Percentiles rank a stretch among this genome's conserved stretches.
Conservation (phyloP, 768 basidiomycete genomes). For the Tephrocybe sp. region DNA sequence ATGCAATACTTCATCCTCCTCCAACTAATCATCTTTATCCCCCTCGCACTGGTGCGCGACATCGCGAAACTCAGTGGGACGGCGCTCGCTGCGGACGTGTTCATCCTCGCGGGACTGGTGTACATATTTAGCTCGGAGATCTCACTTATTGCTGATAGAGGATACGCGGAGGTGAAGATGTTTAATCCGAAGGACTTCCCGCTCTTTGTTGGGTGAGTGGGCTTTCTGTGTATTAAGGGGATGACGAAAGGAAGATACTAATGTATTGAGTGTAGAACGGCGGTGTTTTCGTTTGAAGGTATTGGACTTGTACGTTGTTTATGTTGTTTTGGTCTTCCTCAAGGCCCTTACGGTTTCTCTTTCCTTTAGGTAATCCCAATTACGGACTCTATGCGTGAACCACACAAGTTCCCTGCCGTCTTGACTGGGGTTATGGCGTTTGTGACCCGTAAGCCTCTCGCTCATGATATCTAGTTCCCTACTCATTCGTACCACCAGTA, state of each 20-base stretch:
- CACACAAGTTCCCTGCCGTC: constrained; percentile 86
- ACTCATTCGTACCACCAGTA: constrained; percentile 38
- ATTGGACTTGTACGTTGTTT: constrained; percentile 74
- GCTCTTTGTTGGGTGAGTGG: constrained; percentile 81
- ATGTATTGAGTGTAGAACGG: constrained; percentile 58
- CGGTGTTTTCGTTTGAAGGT: constrained; percentile 98
- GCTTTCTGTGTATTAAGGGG: constrained; percentile 1
- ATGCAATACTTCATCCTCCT: constrained; percentile 81
- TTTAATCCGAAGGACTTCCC: constrained; percentile 93
- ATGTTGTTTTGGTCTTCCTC: not conserved
- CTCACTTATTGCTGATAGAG: constrained; percentile 59
- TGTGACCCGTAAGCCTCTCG: constrained; percentile 53
- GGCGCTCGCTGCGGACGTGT: constrained; percentile 90
- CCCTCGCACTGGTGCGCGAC: constrained; percentile 86
- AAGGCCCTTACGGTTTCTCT: not conserved
- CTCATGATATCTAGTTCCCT: not conserved
- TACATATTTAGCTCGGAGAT: constrained; percentile 91
- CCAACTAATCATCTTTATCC: constrained; percentile 86
- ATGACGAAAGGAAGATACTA: not conserved
- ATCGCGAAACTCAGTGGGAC: constrained; percentile 93
- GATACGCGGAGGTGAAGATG: constrained; percentile 76
- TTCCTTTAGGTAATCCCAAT: constrained; percentile 87
- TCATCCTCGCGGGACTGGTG: constrained; percentile 85
- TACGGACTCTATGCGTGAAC: constrained; percentile 95
- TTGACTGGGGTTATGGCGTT: constrained; percentile 92